Base-by-base conservation (phyloP, 2,329 filamentous ascomycete species). In the Talaromyces sp. region DNA sequence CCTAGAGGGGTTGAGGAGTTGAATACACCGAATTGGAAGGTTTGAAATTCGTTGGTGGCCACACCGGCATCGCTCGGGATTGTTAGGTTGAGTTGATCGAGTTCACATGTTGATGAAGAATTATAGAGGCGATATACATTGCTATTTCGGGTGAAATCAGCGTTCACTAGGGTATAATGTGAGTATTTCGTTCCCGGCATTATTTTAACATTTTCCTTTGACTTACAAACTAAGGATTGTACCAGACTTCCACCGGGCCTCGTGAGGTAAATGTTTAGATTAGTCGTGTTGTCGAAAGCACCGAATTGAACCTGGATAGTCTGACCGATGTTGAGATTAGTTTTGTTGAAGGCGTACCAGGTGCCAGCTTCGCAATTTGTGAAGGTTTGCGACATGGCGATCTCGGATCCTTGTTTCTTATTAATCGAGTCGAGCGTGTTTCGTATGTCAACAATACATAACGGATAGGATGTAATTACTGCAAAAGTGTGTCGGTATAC, bases 61-160 rank as follows among this genome's bases (percentile, higher is more conserved):
- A 61, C 45, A 10, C 59, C 59, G 2, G 19, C 27, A 51, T 34
- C 43, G 6, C 22, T 61, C 27, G 59, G 59, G 29, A 61, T 61
- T 4, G 59, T 61, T 19, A 61, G n/a, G 31, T 61, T 61, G 6
- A 61, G 29, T 49, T 61, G 59, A 51, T 61, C 43, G 11, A 61
- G 59, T 53, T 36, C 19, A 15, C 59, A 61, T n/a, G 59, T 61
- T 36, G 59, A 61, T n/a, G 59, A 61, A 5, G 59, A 61, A 19
- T 61, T 61, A 27, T 61, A 61, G 27, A 61, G 15, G 17, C 45
- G 43, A 34, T 53, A 61, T 49, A 51, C 31, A 8, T 27, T 6
- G 45, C 29, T 53, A 1, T 36, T 25, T 29, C 22, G n/a, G 31
- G 1, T 40, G 15, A 61, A 61, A 51, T 10, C 43, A 38, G 59